Base-by-base conservation (phyloP, 2,329 filamentous ascomycete species). In the Acrocalymma vagum region DNA sequence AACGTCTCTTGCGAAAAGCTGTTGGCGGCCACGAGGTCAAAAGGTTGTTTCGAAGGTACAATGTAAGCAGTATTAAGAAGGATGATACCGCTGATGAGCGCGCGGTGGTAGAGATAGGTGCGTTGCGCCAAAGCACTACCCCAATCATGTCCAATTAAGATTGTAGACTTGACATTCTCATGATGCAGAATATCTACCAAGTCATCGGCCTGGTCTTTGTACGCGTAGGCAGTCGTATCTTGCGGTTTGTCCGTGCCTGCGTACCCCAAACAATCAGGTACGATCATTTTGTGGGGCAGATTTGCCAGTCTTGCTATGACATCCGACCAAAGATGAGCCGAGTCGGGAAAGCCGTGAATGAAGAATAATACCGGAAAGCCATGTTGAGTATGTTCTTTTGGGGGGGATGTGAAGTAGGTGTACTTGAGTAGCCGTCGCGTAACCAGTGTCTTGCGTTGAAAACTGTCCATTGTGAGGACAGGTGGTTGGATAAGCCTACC, bases 81-180 rank as follows among this genome's bases (percentile, higher is more conserved):
- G 10, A 68, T 53, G 2, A 78, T 50, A 15, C 67, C 73, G 5
- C 51, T 18, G 9, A 74, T 65, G 13, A 70, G 64, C 3, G 66
- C 51, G 1, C 64, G 69, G 38, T 72, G 50, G 39, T 65, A 70
- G 29, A 72, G 62, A 44, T 70, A 75, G 18, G 75, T 41, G 13
- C 72, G 63, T 45, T 71, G 66, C 3, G 67, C 63, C 9, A 73
- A 39, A 9, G 41, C 44, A 17, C 65, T 64, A 29, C 76, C 76
- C 74, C 74, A 78, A 48, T 78, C 75, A 47, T 78, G 75, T 24
- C 74, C 75, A 22, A 77, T 55, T 13, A 14, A 13, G 30, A 53
- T 27, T 11, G 31, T 32, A 10, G 22, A 11, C 20, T 45, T 21
- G 23, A 25, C 23, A 25, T 25, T 41, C 50, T 77, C 72, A 5